Evolutionary conservation across 2,329 filamentous ascomycete species (phyloP), one percentile per base, ranked within the genome.

Genomic region (Tolypocladium ovalisporum): DNA sequence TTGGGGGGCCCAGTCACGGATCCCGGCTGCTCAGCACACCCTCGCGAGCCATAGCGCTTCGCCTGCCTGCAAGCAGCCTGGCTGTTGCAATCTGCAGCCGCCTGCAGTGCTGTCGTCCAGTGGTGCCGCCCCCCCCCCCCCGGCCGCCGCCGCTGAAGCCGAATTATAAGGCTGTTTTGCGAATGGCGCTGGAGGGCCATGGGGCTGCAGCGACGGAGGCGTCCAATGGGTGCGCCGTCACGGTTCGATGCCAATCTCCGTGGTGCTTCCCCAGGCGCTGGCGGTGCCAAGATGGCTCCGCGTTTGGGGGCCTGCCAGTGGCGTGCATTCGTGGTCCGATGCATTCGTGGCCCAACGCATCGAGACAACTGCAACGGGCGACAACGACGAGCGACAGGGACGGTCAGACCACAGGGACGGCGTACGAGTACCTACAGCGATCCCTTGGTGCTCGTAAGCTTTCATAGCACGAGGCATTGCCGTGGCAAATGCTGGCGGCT

Each of bases 161-260:
- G 57, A 56, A 58, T 55, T 61, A 57, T 62, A 59, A 61, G 61
- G 61, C 61, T 61, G 61, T 61, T 54, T 4, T 29, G 52, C 52
- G 52, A 22, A 39, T 29, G 52, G 24, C 24, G 52, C 7, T 51
- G 47, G 47, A n/a, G 10, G 19, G 29, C 53, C 34, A 56, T 47
- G 51, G 54, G 55, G 35, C 57, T 55, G 56, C 55, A 55, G 60
- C n/a, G 29, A 40, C 42, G 24, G 58, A 60, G 58, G 58, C 60
- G 61, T 59, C 61, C 61, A 62, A 61, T 34, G 36, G n/a, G 54
- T 52, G 53, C 54, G n/a, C 53, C 54, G 58, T 52, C 51, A 53
- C 37, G 22, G 51, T 42, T 36, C 29, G 13, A n/a, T n/a, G 52
- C 37, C 53, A 55, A 49, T 55, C 40, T 37, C 40, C 54, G 12